Conservation (phyloP, 2,329 filamentous ascomycete genomes). For the Aspergillus melleus region DNA sequence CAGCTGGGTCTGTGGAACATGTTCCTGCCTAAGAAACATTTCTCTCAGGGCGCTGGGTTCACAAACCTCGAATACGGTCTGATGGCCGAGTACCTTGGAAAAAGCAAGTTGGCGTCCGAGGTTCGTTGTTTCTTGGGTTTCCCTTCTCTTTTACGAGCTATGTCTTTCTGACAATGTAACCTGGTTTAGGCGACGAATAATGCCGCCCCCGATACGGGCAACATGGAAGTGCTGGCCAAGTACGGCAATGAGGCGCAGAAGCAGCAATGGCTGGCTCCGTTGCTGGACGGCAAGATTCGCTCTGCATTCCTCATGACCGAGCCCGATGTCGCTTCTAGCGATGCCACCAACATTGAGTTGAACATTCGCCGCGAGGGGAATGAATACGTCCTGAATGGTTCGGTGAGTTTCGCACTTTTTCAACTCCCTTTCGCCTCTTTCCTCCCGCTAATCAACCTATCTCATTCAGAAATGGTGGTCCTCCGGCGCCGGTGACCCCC, state of each 20-base stretch:
- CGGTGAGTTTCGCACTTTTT: slow-evolving; percentile 51
- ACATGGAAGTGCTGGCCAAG: slow-evolving; percentile 93
- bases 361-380: slow-evolving; percentile 79
- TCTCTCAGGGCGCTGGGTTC: slow-evolving; percentile 91
- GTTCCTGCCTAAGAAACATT: slow-evolving; percentile 93
- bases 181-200: slow-evolving; percentile 71
- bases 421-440: background rate
- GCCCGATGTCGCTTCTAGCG: slow-evolving; percentile 81
- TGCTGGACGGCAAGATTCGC: slow-evolving; percentile 81
- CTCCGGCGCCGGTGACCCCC: slow-evolving; percentile 86
- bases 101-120: slow-evolving; percentile 78
- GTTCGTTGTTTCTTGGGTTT: slow-evolving; percentile 26
- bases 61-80: slow-evolving; percentile 95
- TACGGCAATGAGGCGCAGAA: slow-evolving; percentile 87
- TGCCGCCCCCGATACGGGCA: slow-evolving; percentile 86
- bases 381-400: slow-evolving; percentile 87
- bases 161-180: background rate
- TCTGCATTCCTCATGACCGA: slow-evolving; percentile 95
- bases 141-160: background rate
- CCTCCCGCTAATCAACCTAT: slow-evolving; percentile 1
- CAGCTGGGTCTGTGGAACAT: slow-evolving; percentile 94
- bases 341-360: slow-evolving; percentile 90
- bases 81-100: slow-evolving; percentile 95
- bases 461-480: slow-evolving; percentile 91
- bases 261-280: slow-evolving; percentile 74